phyloP scores from a whole-genome alignment of 2,329 filamentous ascomycete genomes.

The Diaporthe vaccinii region DNA sequence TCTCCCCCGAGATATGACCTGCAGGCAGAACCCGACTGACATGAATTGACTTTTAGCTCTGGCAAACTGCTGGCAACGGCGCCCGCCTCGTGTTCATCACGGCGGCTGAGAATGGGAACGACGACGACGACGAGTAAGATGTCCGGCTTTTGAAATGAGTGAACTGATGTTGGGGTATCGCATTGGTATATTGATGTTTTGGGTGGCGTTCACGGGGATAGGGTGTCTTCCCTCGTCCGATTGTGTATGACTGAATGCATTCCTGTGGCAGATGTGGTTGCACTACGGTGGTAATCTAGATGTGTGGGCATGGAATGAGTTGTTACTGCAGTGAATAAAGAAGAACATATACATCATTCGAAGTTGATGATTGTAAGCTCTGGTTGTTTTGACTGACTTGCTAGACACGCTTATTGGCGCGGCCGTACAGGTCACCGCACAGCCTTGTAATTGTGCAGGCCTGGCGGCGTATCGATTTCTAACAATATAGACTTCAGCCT shows the following conservation, averaged over 20 bases:
- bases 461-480: background rate
- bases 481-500: background rate
- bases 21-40: slow-evolving; percentile 53
- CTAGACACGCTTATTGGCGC: too few species aligned
- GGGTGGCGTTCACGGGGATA: slow-evolving; percentile 48
- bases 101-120: slow-evolving; percentile 64
- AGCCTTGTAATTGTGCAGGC: background rate
- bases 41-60: slow-evolving; percentile 66
- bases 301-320: slow-evolving; percentile 30
- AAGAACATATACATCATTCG: background rate
- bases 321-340: background rate
- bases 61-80: slow-evolving; percentile 82
- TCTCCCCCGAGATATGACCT: slow-evolving; percentile 2
- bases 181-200: slow-evolving; percentile 41
- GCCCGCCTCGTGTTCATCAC: slow-evolving; percentile 80
- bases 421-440: background rate
- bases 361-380: too few species aligned
- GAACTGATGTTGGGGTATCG: background rate
- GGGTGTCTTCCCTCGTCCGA: background rate
- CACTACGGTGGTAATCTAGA: slow-evolving; percentile 33
- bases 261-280: slow-evolving; percentile 10
- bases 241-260: slow-evolving; percentile 24
- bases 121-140: slow-evolving; percentile 59
- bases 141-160: background rate
- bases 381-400: background rate